These are phyloP conservation scores for Bacidia gigantensis DNA, from an alignment of 495 filamentous ascomycete genomes.

Conservation along the genomic window DNA sequence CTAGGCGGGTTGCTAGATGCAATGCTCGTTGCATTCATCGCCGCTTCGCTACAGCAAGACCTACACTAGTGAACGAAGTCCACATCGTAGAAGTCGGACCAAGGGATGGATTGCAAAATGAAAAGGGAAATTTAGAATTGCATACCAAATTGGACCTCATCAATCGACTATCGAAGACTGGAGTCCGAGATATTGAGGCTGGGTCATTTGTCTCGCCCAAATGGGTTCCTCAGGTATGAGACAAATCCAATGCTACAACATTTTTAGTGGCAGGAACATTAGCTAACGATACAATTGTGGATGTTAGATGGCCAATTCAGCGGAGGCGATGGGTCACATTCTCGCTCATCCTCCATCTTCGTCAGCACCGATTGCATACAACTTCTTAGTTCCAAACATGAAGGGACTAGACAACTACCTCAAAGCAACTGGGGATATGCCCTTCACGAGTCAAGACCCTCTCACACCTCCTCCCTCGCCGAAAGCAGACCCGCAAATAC, in stretches of 20 bases:
- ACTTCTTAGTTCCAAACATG: constrained; percentile 83
- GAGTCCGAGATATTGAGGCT: constrained; percentile 78
- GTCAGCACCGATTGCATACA: constrained; percentile 61
- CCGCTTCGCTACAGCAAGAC: constrained; percentile 1
- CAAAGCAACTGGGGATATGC: constrained; percentile 15
- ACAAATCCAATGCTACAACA: background rate
- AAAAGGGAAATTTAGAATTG: constrained; percentile 68
- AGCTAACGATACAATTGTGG: background rate
- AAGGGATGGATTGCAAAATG: constrained; percentile 91
- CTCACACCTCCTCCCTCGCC: constrained; percentile 14
- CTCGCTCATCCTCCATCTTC: constrained; percentile 45
- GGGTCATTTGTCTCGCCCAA: constrained; percentile 91
- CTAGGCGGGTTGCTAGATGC: background rate
- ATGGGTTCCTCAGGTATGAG: constrained; percentile 86
- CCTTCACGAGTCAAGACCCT: constrained; percentile 25
- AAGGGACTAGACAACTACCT: constrained; percentile 55
- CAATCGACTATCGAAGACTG: constrained; percentile 65
- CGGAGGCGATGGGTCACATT: constrained; percentile 64
- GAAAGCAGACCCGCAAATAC: constrained; percentile 13
- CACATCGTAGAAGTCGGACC: constrained; percentile 86
- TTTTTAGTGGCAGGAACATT: background rate
- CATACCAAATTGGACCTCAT: constrained; percentile 80
- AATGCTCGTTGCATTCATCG: background rate
- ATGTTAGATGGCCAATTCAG: constrained; percentile 77
- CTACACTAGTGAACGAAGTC: constrained; percentile 28